Conservation (phyloP, 805 yeast genomes). For the Kluyveromyces wickerhamii region DNA sequence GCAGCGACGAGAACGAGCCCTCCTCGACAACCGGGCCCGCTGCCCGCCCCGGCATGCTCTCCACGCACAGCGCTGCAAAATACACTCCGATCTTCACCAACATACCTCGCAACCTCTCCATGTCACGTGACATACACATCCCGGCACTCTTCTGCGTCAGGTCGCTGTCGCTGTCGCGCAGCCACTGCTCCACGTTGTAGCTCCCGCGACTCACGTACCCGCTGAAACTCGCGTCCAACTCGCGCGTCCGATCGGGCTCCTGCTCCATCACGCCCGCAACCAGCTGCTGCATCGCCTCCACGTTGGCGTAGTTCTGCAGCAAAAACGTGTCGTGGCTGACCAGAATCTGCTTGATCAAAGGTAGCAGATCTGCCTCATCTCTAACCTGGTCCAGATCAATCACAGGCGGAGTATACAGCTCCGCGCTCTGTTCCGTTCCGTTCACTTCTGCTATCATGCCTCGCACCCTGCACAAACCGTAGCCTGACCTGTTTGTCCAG, state of each 20-base stretch:
- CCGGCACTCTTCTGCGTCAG: no score
- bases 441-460: no score
- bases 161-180: neutral
- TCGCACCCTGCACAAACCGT: no score
- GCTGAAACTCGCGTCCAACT: neutral
- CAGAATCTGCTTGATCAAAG: slow-evolving; percentile 18
- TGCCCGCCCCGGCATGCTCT: slow-evolving; percentile 10
- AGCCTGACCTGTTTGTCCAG: no score
- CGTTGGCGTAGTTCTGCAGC: slow-evolving; percentile 26
- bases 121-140: neutral
- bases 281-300: slow-evolving; percentile 13
- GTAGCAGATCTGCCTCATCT: slow-evolving; percentile 20
- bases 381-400: slow-evolving; percentile 22
- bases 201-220: neutral
- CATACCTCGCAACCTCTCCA: neutral
- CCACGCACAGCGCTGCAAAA: slow-evolving; percentile 18
- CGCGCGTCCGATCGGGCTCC: neutral
- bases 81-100: slow-evolving; percentile 18
- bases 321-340: slow-evolving; percentile 21
- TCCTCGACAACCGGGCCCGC: no score
- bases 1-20: slow-evolving; percentile 13
- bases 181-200: neutral
- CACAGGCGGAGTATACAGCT: slow-evolving; percentile 6
- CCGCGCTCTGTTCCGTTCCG: no score
- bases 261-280: slow-evolving; percentile 1